phyloP scores from a whole-genome alignment of 306 rosid species.

The Mimosa pudica region DNA sequence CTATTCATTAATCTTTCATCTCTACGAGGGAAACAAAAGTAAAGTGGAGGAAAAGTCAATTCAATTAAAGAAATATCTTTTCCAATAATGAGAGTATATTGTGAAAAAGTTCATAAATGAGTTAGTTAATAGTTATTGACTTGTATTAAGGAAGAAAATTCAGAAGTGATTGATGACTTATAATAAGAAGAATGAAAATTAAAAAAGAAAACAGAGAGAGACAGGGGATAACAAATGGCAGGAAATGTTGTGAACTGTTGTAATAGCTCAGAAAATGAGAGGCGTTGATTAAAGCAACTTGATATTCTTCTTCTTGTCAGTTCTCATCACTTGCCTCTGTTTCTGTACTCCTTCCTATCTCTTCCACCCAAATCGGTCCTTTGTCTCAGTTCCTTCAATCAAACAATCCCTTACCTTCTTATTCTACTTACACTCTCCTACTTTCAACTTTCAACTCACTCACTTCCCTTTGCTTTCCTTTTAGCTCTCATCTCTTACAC shows the following conservation, averaged over 20 bases:
- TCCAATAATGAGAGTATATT: too few species aligned
- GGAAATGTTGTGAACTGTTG: not conserved
- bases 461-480: conserved; percentile 4
- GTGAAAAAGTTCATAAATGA: too few species aligned
- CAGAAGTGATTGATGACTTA: too few species aligned
- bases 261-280: conserved; percentile 18
- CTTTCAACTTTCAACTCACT: not conserved
- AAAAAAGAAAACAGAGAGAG: too few species aligned
- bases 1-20: too few species aligned
- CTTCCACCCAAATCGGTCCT: conserved; percentile 9
- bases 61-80: too few species aligned
- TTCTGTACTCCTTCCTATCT: not conserved
- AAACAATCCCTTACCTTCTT: not conserved
- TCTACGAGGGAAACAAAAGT: too few species aligned
- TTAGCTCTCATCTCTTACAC: conserved; percentile 21
- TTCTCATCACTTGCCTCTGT: not conserved
- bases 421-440: not conserved
- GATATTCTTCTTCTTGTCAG: conserved; percentile 15
- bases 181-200: too few species aligned
- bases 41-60: too few species aligned
- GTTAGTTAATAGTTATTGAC: too few species aligned
- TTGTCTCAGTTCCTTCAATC: not conserved
- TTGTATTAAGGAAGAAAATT: too few species aligned
- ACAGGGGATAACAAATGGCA: too few species aligned
- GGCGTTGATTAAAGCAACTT: conserved; percentile 4